A percentile compares a stretch with the other conserved stretches of the same genome.
Conservation (phyloP, 2,329 filamentous ascomycete genomes). For the Talaromyces amestolkiae region DNA sequence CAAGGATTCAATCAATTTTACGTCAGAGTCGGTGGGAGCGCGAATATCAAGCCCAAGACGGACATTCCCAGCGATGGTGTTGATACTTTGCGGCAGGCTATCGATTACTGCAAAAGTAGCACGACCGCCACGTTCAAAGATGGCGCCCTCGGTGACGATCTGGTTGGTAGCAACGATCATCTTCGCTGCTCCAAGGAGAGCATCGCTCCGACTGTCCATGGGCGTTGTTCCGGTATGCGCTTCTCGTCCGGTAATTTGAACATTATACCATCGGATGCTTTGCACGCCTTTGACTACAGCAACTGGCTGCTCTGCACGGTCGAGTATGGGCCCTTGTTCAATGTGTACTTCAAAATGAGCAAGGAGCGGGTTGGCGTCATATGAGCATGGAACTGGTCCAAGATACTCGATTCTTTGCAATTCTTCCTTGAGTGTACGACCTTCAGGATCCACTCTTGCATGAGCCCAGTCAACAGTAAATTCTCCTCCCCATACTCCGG, state of each 20-base stretch:
- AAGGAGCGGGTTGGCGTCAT: conserved; percentile 59
- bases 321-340: conserved; percentile 72
- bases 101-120: conserved; percentile 66
- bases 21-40: conserved; percentile 14
- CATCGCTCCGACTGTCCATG: conserved; percentile 61
- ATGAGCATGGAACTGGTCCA: conserved; percentile 54
- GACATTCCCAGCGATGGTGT: conserved; percentile 65
- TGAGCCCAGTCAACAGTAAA: conserved; percentile 61
- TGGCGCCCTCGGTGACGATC: conserved; percentile 52
- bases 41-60: conserved; percentile 66
- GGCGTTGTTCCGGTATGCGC: conserved; percentile 71
- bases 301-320: conserved; percentile 59
- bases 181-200: conserved; percentile 61
- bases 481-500: conserved; percentile 69
- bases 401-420: conserved; percentile 67
- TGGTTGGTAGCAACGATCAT: conserved; percentile 64
- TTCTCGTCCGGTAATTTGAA: conserved; percentile 62
- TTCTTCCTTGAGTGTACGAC: conserved; percentile 60
- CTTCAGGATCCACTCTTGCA: conserved; percentile 57
- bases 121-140: conserved; percentile 45
- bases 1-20: conserved; percentile 13
- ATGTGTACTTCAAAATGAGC: conserved; percentile 81
- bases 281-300: conserved; percentile 67
- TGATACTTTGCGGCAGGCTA: conserved; percentile 62
- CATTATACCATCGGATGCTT: conserved; percentile 66